phyloP scores from a whole-genome alignment of 2,329 filamentous ascomycete species.

The Fusarium robinianum region DNA sequence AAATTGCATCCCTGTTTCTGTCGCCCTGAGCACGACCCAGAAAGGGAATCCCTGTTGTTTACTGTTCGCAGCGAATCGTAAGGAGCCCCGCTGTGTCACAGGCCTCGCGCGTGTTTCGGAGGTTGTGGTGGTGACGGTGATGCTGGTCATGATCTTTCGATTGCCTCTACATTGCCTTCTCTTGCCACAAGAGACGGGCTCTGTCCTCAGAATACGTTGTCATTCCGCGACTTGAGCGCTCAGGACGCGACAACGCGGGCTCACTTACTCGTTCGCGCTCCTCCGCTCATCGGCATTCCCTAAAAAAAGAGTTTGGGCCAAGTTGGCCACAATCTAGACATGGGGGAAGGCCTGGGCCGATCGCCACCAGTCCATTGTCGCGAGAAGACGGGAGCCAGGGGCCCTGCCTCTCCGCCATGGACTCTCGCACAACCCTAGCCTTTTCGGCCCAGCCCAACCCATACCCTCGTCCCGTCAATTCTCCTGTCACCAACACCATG shows the following conservation, averaged over 20 bases:
- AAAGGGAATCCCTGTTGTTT: constrained; percentile 10
- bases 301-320: too few species aligned
- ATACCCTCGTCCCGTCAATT: constrained; percentile 11
- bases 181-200: too few species aligned
- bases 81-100: constrained; percentile 5
- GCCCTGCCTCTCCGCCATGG: constrained; percentile 8
- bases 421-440: too few species aligned
- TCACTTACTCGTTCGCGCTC: too few species aligned
- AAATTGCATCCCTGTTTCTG: constrained; percentile 14
- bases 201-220: too few species aligned
- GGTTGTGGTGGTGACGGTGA: constrained; percentile 24
- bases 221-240: too few species aligned
- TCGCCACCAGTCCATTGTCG: constrained; percentile 36
- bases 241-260: too few species aligned
- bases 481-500: constrained; percentile 10
- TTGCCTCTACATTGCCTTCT: neutral
- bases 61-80: constrained; percentile 11
- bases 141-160: constrained; percentile 19
- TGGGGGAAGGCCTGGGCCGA: too few species aligned
- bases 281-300: too few species aligned
- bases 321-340: too few species aligned
- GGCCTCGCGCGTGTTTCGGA: constrained; percentile 15
- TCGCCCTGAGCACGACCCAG: constrained; percentile 7
- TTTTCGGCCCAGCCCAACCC: too few species aligned
- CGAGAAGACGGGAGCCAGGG: constrained; percentile 21